Evolutionary conservation across 805 yeast genomes (phyloP).

Genomic region (Kurtzmaniella fragi): DNA sequence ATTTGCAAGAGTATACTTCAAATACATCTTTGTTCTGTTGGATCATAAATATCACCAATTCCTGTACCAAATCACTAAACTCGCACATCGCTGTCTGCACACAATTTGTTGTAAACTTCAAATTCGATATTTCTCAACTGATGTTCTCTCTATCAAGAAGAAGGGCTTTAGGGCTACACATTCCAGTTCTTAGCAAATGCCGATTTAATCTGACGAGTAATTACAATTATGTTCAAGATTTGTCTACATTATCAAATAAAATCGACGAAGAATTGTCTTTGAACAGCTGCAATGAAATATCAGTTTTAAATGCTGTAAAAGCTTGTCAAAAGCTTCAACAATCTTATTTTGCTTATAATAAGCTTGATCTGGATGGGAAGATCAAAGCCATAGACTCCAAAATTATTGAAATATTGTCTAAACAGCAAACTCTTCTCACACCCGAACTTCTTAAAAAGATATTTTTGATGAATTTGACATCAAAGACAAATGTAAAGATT

Average conservation of each 20-base stretch:
- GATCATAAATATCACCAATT: too few relatives aligned
- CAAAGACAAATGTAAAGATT: conserved; percentile 21
- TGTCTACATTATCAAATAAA: conserved; percentile 7
- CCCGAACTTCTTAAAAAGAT: conserved; percentile 20
- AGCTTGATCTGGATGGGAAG: conserved; percentile 17
- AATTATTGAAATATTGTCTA: conserved; percentile 16
- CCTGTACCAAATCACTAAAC: too few relatives aligned
- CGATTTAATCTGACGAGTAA: background rate
- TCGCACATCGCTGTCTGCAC: too few relatives aligned
- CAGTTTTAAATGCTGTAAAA: conserved; percentile 15
- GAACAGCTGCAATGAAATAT: conserved; percentile 2
- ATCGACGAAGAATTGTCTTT: conserved; percentile 6
- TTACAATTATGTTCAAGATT: conserved; percentile 9
- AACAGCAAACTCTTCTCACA: conserved; percentile 15
- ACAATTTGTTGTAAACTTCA: background rate
- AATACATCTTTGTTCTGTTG: too few relatives aligned
- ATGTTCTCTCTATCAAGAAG: background rate
- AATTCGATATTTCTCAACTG: background rate
- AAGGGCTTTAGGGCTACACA: background rate
- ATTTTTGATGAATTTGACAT: conserved; percentile 30
- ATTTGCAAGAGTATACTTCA: too few relatives aligned
- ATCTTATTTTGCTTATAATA: conserved; percentile 14
- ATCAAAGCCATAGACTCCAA: conserved; percentile 14
- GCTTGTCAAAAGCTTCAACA: conserved; percentile 18
- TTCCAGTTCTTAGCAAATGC: conserved; percentile 1